These are phyloP conservation scores for Magnusiomyces sp. DNA, from an alignment of 1,139 yeast genomes.

Conservation along the genomic window DNA sequence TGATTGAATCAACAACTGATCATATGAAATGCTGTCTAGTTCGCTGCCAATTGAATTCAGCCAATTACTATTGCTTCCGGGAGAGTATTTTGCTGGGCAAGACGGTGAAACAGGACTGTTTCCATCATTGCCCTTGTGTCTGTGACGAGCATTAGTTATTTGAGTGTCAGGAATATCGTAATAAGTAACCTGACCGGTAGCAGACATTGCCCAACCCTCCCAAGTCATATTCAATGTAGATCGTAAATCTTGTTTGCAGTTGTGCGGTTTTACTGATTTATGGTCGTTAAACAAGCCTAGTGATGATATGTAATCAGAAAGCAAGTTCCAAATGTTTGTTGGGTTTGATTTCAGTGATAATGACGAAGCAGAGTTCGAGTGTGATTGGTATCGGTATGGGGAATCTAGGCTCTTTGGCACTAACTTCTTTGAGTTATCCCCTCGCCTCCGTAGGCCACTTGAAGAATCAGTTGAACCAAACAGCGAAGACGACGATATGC, in stretches of 20 bases:
- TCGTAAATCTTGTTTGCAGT: too few relatives aligned
- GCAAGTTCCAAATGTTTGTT: too few relatives aligned
- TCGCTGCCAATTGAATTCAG: slow-evolving; percentile 12
- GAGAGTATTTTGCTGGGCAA: too few relatives aligned
- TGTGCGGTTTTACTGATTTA: slow-evolving; percentile 7
- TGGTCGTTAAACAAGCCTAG: neutral
- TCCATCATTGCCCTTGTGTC: slow-evolving; percentile 14
- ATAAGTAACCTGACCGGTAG: slow-evolving; percentile 50
- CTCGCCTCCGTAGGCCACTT: too few relatives aligned
- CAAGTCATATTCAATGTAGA: slow-evolving; percentile 36
- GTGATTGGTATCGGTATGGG: neutral
- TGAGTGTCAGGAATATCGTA: slow-evolving; percentile 49
- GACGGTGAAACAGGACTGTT: neutral
- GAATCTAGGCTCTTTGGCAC: neutral
- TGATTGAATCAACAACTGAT: slow-evolving; percentile 38
- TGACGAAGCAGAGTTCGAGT: too few relatives aligned
- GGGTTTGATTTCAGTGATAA: too few relatives aligned
- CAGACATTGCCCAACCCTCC: slow-evolving; percentile 76
- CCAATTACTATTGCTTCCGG: too few relatives aligned
- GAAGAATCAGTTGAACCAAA: too few relatives aligned
- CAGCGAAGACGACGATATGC: neutral
- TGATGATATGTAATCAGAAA: neutral
- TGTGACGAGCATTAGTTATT: slow-evolving; percentile 14
- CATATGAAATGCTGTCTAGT: slow-evolving; percentile 9
- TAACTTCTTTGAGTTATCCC: too few relatives aligned